Evolutionary conservation across 345 rosid genomes (phyloP).

Genomic region (Streptanthus diversifolius): DNA sequence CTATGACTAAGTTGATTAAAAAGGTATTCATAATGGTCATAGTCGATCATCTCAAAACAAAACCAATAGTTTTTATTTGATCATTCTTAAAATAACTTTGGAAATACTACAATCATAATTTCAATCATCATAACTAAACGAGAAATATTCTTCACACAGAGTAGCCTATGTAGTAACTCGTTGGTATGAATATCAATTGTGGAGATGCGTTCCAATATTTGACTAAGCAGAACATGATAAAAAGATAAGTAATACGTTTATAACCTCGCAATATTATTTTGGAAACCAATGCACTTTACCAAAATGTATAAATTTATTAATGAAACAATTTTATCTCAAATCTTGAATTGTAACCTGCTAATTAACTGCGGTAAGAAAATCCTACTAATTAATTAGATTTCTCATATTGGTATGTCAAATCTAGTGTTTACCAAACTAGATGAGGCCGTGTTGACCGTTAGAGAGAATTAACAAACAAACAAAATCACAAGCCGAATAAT

Average conservation of each 20-base stretch:
- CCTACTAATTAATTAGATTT: background rate
- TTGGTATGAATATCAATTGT: background rate
- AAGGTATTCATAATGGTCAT: background rate
- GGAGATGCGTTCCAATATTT: constrained; percentile 2
- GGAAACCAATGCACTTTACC: background rate
- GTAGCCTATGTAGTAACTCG: background rate
- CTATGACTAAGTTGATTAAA: background rate
- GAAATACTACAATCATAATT: background rate
- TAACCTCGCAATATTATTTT: background rate
- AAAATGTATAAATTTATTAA: background rate
- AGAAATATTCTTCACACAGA: background rate
- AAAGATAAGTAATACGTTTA: background rate
- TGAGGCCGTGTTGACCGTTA: constrained; percentile 35
- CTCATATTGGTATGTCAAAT: constrained; percentile 18
- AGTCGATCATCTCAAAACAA: background rate
- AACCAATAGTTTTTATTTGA: background rate
- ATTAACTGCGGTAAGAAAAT: background rate
- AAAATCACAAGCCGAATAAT: background rate
- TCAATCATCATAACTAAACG: background rate
- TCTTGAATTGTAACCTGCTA: background rate
- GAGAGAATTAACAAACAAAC: constrained; percentile 30
- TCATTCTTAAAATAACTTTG: background rate
- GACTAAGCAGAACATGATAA: background rate
- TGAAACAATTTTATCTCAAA: background rate
- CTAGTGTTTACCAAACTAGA: constrained; percentile 26